Percentiles rank a stretch among this genome's conserved stretches.
phyloP scores from a whole-genome alignment of 306 rosid species.

The Cercis canadensis region DNA sequence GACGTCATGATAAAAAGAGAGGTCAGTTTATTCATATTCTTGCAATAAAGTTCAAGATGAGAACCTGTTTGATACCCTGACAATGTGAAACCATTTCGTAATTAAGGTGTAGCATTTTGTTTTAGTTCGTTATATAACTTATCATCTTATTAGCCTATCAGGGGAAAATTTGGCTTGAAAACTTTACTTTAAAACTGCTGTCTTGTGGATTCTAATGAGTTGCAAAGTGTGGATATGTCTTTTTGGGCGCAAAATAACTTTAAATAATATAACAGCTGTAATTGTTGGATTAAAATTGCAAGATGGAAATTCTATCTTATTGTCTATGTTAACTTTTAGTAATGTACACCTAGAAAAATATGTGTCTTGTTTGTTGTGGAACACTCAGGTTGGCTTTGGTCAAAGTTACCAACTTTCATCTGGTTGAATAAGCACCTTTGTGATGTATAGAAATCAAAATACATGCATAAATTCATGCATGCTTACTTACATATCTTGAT shows the following conservation, averaged over 20 bases:
- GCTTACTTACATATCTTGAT: background rate
- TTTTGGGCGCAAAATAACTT: background rate
- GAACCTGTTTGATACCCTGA: constrained; percentile 15
- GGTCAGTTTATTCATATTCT: background rate
- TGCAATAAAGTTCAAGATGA: constrained; percentile 15
- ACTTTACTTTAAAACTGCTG: too few relatives aligned
- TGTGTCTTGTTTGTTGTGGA: constrained; percentile 11
- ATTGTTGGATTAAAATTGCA: constrained; percentile 25
- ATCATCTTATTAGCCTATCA: too few relatives aligned
- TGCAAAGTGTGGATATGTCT: constrained; percentile 9
- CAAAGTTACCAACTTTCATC: constrained; percentile 25
- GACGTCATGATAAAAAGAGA: constrained; percentile 21
- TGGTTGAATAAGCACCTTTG: constrained; percentile 24
- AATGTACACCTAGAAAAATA: background rate
- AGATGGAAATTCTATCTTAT: constrained; percentile 17
- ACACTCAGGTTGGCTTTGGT: constrained; percentile 19
- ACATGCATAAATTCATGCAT: too few relatives aligned
- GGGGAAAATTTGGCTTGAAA: too few relatives aligned
- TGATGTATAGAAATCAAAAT: background rate
- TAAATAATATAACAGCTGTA: constrained; percentile 25
- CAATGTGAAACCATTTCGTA: constrained; percentile 5
- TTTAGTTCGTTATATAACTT: background rate
- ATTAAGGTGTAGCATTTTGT: constrained; percentile 3
- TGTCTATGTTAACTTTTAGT: constrained; percentile 11
- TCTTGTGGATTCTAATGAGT: background rate